Evolutionary conservation across 1,284 basidiomycete genomes (phyloP).

Genomic region (Calocybe gambosa): DNA sequence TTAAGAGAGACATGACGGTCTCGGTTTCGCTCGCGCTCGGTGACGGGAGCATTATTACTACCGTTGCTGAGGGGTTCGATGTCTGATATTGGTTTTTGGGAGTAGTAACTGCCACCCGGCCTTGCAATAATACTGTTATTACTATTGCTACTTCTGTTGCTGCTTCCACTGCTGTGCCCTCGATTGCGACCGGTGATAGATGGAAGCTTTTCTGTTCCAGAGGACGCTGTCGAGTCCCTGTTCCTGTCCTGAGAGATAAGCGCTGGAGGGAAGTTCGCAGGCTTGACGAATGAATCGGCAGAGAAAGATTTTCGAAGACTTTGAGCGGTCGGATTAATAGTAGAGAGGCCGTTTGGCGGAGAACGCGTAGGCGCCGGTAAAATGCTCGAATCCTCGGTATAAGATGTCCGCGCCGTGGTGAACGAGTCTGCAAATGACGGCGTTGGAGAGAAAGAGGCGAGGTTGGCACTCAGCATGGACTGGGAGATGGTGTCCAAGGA

Average conservation of each 20-base stretch:
- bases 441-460: constrained; percentile 15
- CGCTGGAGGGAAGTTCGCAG: neutral
- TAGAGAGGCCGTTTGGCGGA: constrained; percentile 16
- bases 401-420: constrained; percentile 24
- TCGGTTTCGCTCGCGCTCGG: neutral
- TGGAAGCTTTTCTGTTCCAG: too few species aligned
- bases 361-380: constrained; percentile 3
- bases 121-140: too few species aligned
- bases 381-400: constrained; percentile 4
- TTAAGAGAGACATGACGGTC: constrained; percentile 34
- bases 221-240: too few species aligned
- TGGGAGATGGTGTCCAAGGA: neutral
- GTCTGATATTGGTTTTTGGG: constrained; percentile 30
- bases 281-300: constrained; percentile 61
- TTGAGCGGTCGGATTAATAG: constrained; percentile 21
- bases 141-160: too few species aligned
- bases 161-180: neutral
- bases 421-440: constrained; percentile 29
- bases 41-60: constrained; percentile 7
- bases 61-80: constrained; percentile 35
- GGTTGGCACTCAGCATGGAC: constrained; percentile 1
- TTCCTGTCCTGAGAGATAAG: neutral
- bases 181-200: neutral
- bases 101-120: neutral
- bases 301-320: constrained; percentile 65